Conservation (phyloP, 495 filamentous ascomycete genomes). For the Hyaloscypha hepaticicola region DNA sequence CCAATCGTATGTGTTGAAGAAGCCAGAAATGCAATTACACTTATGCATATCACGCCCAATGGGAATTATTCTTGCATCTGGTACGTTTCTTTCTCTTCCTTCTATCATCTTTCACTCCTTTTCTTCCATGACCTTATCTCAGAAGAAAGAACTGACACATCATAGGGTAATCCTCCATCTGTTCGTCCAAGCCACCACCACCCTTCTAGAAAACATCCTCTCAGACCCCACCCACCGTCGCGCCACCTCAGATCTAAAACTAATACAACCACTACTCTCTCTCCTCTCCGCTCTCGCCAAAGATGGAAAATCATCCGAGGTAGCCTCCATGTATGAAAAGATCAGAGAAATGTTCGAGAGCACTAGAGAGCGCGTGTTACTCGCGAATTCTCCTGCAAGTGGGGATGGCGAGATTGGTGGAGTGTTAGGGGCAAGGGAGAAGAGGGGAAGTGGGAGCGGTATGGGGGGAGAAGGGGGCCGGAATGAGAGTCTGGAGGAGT, state of each 20-base stretch:
- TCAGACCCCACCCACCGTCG: slow-evolving; percentile 88
- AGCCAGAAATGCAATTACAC: slow-evolving; percentile 82
- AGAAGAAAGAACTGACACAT: not conserved
- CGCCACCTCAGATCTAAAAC: slow-evolving; percentile 65
- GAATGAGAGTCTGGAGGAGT: slow-evolving; percentile 25
- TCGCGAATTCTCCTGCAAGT: no score
- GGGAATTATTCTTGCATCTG: slow-evolving; percentile 93
- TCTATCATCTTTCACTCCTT: no score
- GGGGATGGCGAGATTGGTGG: no score
- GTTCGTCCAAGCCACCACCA: slow-evolving; percentile 90
- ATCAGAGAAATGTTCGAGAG: slow-evolving; percentile 7
- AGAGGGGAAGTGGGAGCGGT: not conserved
- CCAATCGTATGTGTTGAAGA: slow-evolving; percentile 85
- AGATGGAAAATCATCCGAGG: slow-evolving; percentile 16
- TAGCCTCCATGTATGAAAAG: slow-evolving; percentile 17
- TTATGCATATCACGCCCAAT: slow-evolving; percentile 90
- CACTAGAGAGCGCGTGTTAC: slow-evolving; percentile 9
- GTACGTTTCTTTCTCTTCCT: slow-evolving; percentile 50
- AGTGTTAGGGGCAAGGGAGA: not conserved
- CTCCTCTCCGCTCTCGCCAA: slow-evolving; percentile 9
- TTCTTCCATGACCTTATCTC: no score
- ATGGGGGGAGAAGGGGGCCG: not conserved
- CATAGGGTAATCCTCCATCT: slow-evolving; percentile 91
- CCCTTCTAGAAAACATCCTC: slow-evolving; percentile 89
- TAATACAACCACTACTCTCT: slow-evolving; percentile 22